Base-by-base conservation (phyloP, 805 yeast genomes). In the Starmerella asiatica region DNA sequence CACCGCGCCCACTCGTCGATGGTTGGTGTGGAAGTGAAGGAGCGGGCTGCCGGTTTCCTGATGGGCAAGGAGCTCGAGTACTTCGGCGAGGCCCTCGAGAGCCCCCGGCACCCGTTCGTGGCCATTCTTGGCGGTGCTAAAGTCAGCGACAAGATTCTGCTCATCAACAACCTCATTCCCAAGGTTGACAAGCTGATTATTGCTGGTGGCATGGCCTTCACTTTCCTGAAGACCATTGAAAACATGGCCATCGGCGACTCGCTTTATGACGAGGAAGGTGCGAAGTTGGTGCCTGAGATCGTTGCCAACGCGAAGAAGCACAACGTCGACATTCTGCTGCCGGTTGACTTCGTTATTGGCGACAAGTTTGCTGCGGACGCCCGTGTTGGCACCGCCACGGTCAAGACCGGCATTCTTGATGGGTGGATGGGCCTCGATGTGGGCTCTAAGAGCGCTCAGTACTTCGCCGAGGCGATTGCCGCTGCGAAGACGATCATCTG, bases 161-260 rank as follows among this genome's bases (percentile, higher is more conserved):
- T 91, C 68, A 91, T 91, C 60, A 97, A 91, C 71, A 91, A 86
- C 58, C 54, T 64, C 38, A 75, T 88, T 59, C 91, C 88, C 73
- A 91, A 91, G 76, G 97, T 91, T 59, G 80, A 91, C 68, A 67
- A 78, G 50, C 73, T 91, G 63, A 84, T 91, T 68, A 77, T 91
- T 59, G 97, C 98, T 64, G 98, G 98, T 71, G 98, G 98, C 70
- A 91, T 91, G 98, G 91, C 98, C 47, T 91, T 88, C 80, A 91
- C 98, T 57, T 91, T 91, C 78, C 84, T 82, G 76, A 91, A 91
- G 75, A 80, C 88, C 39, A 60, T 84, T 49, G 81, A 84, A 66
- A 71, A 73, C 62, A 75, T 84, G 68, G 65, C 76, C 50, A 91
- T 91, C 55, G 98, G 98, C 65, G 69, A 78, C 65, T 91, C 98